Conservation (phyloP, 306 rosid genomes). For the Castanea crenata region DNA sequence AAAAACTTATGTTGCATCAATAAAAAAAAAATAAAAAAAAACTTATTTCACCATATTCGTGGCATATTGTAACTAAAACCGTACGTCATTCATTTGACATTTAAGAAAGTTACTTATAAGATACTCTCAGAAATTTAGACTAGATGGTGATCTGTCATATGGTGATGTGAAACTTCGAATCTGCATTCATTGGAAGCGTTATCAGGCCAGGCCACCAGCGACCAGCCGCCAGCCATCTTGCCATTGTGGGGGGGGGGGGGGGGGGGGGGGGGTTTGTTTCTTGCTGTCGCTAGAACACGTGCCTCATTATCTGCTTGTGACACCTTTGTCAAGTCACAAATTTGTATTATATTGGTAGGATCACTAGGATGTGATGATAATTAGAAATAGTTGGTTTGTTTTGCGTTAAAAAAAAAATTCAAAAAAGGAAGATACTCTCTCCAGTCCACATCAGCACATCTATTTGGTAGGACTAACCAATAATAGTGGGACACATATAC, state of each 20-base stretch:
- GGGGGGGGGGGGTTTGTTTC: conserved; percentile 14
- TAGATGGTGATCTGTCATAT: conserved; percentile 27
- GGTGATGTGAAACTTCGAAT: conserved; percentile 28
- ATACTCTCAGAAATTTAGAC: conserved; percentile 13
- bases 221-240: conserved; percentile 13
- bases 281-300: background rate
- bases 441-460: too few species aligned
- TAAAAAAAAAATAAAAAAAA: too few species aligned
- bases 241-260: conserved; percentile 10
- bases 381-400: conserved; percentile 40
- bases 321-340: conserved; percentile 32
- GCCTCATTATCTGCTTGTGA: background rate
- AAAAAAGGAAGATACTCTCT: too few species aligned
- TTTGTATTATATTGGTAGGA: conserved; percentile 69
- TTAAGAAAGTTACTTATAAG: too few species aligned
- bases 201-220: conserved; percentile 21
- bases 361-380: conserved; percentile 44
- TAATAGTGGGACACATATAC: too few species aligned
- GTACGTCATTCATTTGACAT: too few species aligned
- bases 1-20: too few species aligned
- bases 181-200: conserved; percentile 29
- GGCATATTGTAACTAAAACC: too few species aligned
- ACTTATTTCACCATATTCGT: too few species aligned
- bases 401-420: conserved; percentile 6
- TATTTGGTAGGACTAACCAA: too few species aligned